Evolutionary conservation across 345 rosid species (phyloP).

Genomic region (Gossypium turneri): DNA sequence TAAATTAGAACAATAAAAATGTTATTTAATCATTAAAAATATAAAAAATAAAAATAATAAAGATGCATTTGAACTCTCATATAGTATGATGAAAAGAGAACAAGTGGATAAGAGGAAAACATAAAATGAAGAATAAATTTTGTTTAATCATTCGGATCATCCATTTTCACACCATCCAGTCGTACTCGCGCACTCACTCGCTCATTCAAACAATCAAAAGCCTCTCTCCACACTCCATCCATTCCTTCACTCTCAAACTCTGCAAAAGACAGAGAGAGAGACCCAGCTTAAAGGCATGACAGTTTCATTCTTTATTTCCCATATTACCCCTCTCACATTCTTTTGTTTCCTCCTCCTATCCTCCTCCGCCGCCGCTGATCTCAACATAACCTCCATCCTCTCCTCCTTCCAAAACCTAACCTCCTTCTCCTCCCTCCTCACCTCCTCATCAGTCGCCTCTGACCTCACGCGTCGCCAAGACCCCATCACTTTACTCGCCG

Average conservation of each 20-base stretch:
- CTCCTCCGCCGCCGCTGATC: conserved; percentile 13
- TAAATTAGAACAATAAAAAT: no score
- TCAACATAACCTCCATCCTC: conserved; percentile 64
- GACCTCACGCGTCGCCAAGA: conserved; percentile 59
- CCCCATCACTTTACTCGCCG: conserved; percentile 76
- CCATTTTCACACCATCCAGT: not conserved
- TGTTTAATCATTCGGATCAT: not conserved
- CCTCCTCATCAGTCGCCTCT: conserved; percentile 45
- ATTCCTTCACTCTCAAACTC: conserved; percentile 15
- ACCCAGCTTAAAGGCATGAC: conserved; percentile 25
- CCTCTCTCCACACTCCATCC: not conserved
- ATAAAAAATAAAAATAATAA: no score
- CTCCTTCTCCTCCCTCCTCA: conserved; percentile 45
- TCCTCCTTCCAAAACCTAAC: conserved; percentile 61
- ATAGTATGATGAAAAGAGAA: no score
- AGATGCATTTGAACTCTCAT: no score
- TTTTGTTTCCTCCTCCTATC: conserved; percentile 42
- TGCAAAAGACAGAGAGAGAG: conserved; percentile 10
- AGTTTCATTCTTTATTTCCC: conserved; percentile 30
- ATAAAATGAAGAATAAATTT: no score
- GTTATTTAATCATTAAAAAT: no score
- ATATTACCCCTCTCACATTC: conserved; percentile 40
- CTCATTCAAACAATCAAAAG: not conserved
- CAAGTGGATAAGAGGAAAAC: no score
- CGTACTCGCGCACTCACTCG: not conserved